Evolutionary conservation across 2,329 filamentous ascomycete genomes (phyloP).

Genomic region (Neofusicoccum ribis): DNA sequence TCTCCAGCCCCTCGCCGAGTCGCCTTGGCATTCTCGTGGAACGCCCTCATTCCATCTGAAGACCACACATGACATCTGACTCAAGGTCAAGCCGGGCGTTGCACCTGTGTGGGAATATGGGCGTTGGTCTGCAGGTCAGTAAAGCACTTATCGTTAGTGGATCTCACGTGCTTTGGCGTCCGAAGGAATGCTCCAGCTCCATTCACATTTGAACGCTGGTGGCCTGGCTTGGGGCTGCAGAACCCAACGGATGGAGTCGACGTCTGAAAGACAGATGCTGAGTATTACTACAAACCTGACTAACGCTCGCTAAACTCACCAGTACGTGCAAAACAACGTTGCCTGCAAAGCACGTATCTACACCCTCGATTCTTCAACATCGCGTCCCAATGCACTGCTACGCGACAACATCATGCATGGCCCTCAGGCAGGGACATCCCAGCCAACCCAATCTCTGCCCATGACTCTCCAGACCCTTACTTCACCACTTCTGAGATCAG

Average conservation of each 20-base stretch:
- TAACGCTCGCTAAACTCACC: conserved; percentile 1
- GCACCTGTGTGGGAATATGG: no score
- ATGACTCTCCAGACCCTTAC: conserved; percentile 98
- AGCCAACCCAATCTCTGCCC: conserved; percentile 87
- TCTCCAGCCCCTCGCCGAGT: not conserved
- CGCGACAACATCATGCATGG: not conserved
- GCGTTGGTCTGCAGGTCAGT: no score
- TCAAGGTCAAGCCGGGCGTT: no score
- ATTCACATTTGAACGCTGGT: no score
- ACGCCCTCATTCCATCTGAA: not conserved
- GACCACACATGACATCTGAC: not conserved
- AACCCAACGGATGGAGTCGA: not conserved
- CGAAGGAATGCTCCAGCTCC: no score
- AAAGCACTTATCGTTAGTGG: no score
- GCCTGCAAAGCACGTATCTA: conserved; percentile 8
- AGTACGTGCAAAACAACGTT: not conserved
- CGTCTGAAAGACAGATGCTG: not conserved
- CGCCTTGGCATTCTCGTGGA: not conserved
- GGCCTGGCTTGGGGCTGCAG: no score
- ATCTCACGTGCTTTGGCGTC: no score
- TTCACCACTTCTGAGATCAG: conserved; percentile 88
- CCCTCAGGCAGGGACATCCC: conserved; percentile 50
- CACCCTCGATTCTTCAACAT: not conserved
- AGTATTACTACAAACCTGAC: conserved; percentile 15
- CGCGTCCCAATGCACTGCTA: not conserved